Evolutionary conservation across 805 yeast genomes (phyloP), one percentile per base, ranked within the genome.

Genomic region (Kodamaea leandrae): DNA sequence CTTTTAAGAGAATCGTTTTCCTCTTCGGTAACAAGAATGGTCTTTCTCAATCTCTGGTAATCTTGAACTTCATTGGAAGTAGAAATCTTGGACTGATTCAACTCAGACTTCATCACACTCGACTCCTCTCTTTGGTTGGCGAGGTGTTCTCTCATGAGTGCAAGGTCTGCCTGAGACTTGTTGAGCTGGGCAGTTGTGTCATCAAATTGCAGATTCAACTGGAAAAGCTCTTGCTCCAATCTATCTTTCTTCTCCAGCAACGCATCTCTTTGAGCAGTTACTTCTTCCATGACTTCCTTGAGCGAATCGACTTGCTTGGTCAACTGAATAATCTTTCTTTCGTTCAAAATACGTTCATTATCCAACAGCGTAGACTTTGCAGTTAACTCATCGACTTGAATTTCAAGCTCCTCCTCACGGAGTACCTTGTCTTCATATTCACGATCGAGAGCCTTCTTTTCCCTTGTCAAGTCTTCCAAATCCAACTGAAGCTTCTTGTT

Each of bases 1-100:
- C 71, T 80, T 19, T 74, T 76, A 32, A 84, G 55, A 1, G 83
- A 74, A 51, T 79, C 80, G 52, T 82, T 83, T 54, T 85, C 93
- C 57, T 85, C 87, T 17, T 68, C 62, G 4, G 80, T 59, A 37
- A 80, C 77, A 42, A 82, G 64, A 28, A 76, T 72, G 34, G 78
- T 78, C 33, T 75, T 74, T 44, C 80, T 56, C 24, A 68, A 50
- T 13, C 53, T 59, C 38, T 60, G 67, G 47, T 63, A 68, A 37
- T 64, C 72, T 44, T 47, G 53, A 6, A 49, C 57, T 43, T 68
- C 72, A 38, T 51, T 54, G 14, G 51, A 42, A 18, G 52, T 54
- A 15, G 53, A 58, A 24, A 47, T 42, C 51, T 51, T 61, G 18
- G 68, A 61, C 43, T 57, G 60, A 36, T 49, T 61, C 21, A 70